Evolutionary conservation across 176 grass and related monocot genomes (phyloP).

Genomic region (barley (Hordeum vulgare)): DNA sequence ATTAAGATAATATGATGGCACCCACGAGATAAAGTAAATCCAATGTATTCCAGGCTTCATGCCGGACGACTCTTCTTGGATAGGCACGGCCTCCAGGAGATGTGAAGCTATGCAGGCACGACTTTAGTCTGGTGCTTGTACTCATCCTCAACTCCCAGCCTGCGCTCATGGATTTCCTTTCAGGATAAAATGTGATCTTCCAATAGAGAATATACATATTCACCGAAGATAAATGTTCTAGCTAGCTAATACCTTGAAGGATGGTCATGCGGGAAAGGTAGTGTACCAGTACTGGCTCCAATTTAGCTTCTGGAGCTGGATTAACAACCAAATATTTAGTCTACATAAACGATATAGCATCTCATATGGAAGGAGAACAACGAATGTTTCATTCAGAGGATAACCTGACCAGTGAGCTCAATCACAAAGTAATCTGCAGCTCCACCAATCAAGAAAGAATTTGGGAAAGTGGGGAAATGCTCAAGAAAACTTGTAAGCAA

Average conservation of each 20-base stretch:
- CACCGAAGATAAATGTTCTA: neutral
- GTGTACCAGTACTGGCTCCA: slow-evolving; percentile 84
- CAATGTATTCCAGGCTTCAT: slow-evolving; percentile 76
- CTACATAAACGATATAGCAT: neutral
- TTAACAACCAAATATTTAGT: slow-evolving; percentile 8
- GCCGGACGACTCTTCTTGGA: slow-evolving; percentile 73
- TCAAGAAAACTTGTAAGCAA: slow-evolving; percentile 59
- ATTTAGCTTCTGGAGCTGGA: slow-evolving; percentile 98
- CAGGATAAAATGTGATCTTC: slow-evolving; percentile 9
- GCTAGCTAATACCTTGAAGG: slow-evolving; percentile 59
- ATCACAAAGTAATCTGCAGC: slow-evolving; percentile 92
- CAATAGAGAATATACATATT: neutral
- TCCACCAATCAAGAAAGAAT: slow-evolving; percentile 85
- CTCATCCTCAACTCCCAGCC: slow-evolving; percentile 87
- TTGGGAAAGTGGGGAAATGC: slow-evolving; percentile 70
- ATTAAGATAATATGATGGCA: slow-evolving; percentile 2
- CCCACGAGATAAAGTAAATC: slow-evolving; percentile 90
- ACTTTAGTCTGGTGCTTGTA: slow-evolving; percentile 79
- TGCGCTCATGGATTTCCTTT: slow-evolving; percentile 27
- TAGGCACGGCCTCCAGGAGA: slow-evolving; percentile 87
- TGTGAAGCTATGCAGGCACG: slow-evolving; percentile 95
- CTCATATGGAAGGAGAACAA: neutral
- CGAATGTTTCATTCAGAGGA: neutral
- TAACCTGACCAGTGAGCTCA: slow-evolving; percentile 83
- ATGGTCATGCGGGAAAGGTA: slow-evolving; percentile 68